phyloP scores from a whole-genome alignment of 73 alveolate genomes.

The Paramecium octaurelia region DNA sequence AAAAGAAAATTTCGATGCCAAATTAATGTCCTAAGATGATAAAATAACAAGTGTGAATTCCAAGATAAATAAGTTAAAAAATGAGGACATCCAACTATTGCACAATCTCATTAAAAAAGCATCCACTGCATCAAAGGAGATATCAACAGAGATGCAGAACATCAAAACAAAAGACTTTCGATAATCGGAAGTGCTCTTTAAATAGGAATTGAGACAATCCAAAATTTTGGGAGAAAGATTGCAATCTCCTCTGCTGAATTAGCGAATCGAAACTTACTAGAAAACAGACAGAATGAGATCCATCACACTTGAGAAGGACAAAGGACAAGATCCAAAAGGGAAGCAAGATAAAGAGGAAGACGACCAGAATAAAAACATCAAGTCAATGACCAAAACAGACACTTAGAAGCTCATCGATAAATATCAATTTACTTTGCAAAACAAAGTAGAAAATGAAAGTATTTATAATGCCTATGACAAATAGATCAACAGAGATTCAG shows the following conservation, averaged over 20 bases:
- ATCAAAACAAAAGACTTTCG: background rate
- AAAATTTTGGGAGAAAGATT: background rate
- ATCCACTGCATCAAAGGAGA: background rate
- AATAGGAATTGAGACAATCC: background rate
- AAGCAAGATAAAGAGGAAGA: background rate
- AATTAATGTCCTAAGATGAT: background rate
- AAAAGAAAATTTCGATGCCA: conserved; percentile 13
- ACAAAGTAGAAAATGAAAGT: background rate
- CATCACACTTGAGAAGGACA: conserved; percentile 14
- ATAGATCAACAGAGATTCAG: background rate
- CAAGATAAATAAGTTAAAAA: background rate
- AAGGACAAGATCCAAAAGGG: background rate
- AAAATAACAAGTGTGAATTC: background rate
- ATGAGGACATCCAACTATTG: background rate
- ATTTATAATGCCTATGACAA: background rate
- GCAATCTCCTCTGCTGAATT: background rate
- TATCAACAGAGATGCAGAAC: background rate
- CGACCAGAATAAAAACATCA: background rate
- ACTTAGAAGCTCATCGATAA: background rate
- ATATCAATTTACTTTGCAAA: conserved; percentile 1
- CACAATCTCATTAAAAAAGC: background rate
- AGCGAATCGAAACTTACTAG: background rate
- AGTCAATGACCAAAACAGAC: background rate
- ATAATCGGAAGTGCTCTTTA: background rate
- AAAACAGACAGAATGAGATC: conserved; percentile 39